These are phyloP conservation scores for Diplosphaera chodatii DNA, from an alignment of 139 green algal species.

Conservation along the genomic window DNA sequence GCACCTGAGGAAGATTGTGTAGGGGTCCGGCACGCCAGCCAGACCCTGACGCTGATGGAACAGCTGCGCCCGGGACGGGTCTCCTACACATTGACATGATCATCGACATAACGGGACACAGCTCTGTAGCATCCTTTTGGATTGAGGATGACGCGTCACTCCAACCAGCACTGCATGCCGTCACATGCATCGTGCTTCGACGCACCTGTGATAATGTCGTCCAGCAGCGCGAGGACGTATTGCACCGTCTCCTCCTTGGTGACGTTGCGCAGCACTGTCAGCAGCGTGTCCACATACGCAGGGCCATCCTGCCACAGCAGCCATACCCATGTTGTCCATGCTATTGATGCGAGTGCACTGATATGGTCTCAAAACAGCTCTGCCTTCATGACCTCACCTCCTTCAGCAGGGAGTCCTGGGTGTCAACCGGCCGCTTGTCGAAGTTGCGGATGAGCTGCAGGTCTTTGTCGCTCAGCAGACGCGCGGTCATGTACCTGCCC, in stretches of 20 bases:
- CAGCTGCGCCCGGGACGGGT: constrained; percentile 37
- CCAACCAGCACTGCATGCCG: too few species aligned
- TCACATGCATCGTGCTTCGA: too few species aligned
- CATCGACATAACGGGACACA: too few species aligned
- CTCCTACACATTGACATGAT: too few species aligned
- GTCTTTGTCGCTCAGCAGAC: constrained; percentile 72
- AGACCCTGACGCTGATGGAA: constrained; percentile 52
- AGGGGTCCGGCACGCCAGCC: constrained; percentile 41
- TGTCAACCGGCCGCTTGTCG: constrained; percentile 66
- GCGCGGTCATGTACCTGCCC: constrained; percentile 73
- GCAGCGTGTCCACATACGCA: constrained; percentile 67
- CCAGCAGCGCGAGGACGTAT: constrained; percentile 81
- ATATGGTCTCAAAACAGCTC: too few species aligned
- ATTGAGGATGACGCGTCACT: too few species aligned
- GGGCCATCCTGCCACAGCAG: constrained; percentile 47
- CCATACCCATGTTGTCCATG: neutral
- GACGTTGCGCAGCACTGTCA: constrained; percentile 80
- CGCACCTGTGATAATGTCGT: constrained; percentile 68
- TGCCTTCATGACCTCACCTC: constrained; percentile 57
- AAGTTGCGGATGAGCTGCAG: constrained; percentile 54
- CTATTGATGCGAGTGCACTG: too few species aligned
- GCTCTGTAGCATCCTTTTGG: too few species aligned
- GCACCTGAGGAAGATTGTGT: constrained; percentile 64
- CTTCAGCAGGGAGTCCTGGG: constrained; percentile 57
- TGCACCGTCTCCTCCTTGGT: constrained; percentile 89